These are phyloP conservation scores for Mycena indigotica DNA, from an alignment of 768 basidiomycete genomes.

Conservation along the genomic window DNA sequence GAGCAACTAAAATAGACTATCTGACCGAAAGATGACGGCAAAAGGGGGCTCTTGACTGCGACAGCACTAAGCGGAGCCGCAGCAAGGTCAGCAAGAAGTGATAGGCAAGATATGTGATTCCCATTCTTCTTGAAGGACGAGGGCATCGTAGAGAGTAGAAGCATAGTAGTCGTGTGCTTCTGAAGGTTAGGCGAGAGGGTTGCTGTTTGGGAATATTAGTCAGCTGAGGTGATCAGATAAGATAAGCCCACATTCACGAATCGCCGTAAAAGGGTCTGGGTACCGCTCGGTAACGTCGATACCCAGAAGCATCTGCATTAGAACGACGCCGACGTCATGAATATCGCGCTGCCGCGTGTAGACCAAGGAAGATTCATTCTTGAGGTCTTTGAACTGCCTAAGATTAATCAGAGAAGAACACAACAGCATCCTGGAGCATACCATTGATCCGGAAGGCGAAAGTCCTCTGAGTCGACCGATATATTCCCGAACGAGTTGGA, in stretches of 20 bases:
- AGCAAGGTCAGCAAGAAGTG: conserved; percentile 59
- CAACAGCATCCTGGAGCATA: conserved; percentile 10
- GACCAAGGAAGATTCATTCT: conserved; percentile 70
- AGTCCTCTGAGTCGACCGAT: conserved; percentile 33
- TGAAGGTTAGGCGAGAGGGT: conserved; percentile 55
- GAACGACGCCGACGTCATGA: conserved; percentile 75
- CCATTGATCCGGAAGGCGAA: conserved; percentile 52
- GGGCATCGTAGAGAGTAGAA: conserved; percentile 40
- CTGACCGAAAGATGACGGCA: conserved; percentile 29
- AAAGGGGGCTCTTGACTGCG: conserved; percentile 30
- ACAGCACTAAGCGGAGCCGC: conserved; percentile 38
- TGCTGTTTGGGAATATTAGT: conserved; percentile 40
- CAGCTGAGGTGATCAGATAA: background rate
- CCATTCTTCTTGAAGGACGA: conserved; percentile 40
- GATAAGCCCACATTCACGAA: conserved; percentile 53
- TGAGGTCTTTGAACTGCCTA: conserved; percentile 78
- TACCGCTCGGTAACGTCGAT: conserved; percentile 62
- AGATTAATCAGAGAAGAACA: background rate
- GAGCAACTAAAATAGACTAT: conserved; percentile 8
- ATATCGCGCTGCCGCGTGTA: conserved; percentile 83
- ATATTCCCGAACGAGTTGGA: conserved; percentile 75
- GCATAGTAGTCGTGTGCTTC: conserved; percentile 59
- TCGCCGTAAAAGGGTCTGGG: conserved; percentile 56
- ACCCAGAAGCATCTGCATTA: conserved; percentile 87
- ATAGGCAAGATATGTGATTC: conserved; percentile 56